A percentile compares a stretch with the other conserved stretches of the same genome.
Evolutionary conservation across 2,329 filamentous ascomycete genomes (phyloP).

Genomic region (Alternaria longipes): DNA sequence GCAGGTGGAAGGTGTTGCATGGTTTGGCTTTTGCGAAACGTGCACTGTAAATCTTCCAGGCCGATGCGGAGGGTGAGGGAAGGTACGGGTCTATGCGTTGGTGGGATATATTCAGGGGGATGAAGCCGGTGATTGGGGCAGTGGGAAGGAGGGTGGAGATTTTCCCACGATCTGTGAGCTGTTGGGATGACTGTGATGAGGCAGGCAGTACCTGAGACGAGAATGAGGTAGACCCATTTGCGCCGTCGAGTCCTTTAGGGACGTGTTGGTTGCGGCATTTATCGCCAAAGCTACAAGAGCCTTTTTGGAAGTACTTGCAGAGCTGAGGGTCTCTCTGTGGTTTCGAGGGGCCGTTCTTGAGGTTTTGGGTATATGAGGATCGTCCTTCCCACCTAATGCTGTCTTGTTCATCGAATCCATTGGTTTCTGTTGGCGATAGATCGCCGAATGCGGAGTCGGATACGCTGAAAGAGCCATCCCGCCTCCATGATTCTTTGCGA

Average conservation of each 20-base stretch:
- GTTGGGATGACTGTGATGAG: background rate
- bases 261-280: constrained; percentile 35
- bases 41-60: constrained; percentile 53
- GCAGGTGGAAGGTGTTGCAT: constrained; percentile 61
- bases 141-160: too few relatives aligned
- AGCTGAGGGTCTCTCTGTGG: background rate
- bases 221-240: background rate
- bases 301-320: constrained; percentile 41
- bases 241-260: background rate
- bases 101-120: constrained; percentile 59
- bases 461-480: constrained; percentile 10
- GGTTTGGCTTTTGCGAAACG: constrained; percentile 52
- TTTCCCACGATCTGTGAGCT: constrained; percentile 17
- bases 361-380: background rate
- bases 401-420: constrained; percentile 16
- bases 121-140: too few relatives aligned
- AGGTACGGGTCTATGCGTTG: constrained; percentile 60
- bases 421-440: constrained; percentile 7
- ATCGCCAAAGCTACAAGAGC: constrained; percentile 33
- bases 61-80: constrained; percentile 48
- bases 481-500: constrained; percentile 20
- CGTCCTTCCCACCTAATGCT: constrained; percentile 13
- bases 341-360: background rate
- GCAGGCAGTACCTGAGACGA: background rate
- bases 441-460: constrained; percentile 13